Conservation (phyloP, 2,329 filamentous ascomycete species). For the Daldinia eschscholtzii region DNA sequence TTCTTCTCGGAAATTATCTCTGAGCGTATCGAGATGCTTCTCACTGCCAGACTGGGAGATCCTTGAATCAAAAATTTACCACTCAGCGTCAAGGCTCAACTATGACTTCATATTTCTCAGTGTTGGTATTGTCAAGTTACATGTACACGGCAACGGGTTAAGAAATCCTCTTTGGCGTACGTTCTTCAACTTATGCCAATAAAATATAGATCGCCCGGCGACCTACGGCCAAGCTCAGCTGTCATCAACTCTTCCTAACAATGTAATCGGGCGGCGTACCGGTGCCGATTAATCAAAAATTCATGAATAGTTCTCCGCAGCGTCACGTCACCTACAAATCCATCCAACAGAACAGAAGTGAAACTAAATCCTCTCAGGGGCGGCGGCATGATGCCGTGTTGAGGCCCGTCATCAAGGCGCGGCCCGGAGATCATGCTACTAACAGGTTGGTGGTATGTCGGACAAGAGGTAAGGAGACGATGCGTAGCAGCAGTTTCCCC, state of each 20-base stretch:
- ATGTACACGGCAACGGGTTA: conserved; percentile 16
- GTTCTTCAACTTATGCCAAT: conserved; percentile 4
- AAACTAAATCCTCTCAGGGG: conserved; percentile 37
- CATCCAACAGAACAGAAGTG: conserved; percentile 31
- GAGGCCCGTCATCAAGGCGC: conserved; percentile 27
- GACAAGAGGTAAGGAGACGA: conserved; percentile 17
- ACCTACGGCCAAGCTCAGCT: conserved; percentile 11
- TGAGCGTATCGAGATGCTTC: conserved; percentile 4
- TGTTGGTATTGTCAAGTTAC: conserved; percentile 12
- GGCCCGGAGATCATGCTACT: conserved; percentile 11
- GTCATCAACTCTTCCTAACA: neutral
- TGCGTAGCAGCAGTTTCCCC: conserved; percentile 2
- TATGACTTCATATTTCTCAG: neutral
- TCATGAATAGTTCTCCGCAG: conserved; percentile 16
- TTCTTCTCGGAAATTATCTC: conserved; percentile 34
- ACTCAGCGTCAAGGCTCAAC: neutral
- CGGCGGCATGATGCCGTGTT: conserved; percentile 31
- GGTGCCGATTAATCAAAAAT: conserved; percentile 22
- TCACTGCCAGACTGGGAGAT: conserved; percentile 26
- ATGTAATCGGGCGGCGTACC: conserved; percentile 19
- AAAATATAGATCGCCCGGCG: neutral
- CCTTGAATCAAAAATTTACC: conserved; percentile 19
- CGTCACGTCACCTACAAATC: conserved; percentile 33
- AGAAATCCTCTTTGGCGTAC: neutral
- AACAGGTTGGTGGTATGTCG: conserved; percentile 4